These are phyloP conservation scores for Dittrichia graveolens DNA, from an alignment of 129 eudicot species.

Conservation along the genomic window DNA sequence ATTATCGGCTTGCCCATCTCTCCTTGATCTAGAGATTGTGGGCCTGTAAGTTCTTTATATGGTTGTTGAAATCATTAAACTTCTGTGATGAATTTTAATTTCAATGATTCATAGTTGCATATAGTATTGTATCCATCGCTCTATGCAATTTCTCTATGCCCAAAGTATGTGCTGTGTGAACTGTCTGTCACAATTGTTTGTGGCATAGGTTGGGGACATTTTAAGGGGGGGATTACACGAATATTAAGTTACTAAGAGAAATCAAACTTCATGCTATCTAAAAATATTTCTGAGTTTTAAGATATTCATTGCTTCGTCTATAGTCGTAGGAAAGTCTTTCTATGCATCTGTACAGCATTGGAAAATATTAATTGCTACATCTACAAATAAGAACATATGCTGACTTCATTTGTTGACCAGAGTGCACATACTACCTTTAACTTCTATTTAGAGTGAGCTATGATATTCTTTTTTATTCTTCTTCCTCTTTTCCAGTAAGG, in stretches of 20 bases:
- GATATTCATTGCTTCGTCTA: not conserved
- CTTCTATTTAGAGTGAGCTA: not conserved
- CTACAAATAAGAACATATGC: too few species aligned
- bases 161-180: constrained; percentile 1
- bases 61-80: constrained; percentile 18
- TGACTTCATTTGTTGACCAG: too few species aligned
- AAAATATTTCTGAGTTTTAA: not conserved
- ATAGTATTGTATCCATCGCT: not conserved
- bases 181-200: constrained; percentile 13
- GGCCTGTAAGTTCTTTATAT: constrained; percentile 79
- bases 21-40: constrained; percentile 76
- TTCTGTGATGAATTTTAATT: not conserved
- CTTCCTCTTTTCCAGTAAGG: not conserved
- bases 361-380: not conserved
- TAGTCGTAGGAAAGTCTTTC: constrained; percentile 1
- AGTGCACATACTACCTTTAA: not conserved
- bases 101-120: constrained; percentile 14
- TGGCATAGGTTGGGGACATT: constrained; percentile 25
- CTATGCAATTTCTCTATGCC: not conserved
- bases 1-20: constrained; percentile 71
- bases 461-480: constrained; percentile 4
- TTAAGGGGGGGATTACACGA: not conserved
- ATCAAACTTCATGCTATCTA: not conserved
- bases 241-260: not conserved
- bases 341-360: not conserved